These are phyloP conservation scores for Corinectria fuckeliana DNA, from an alignment of 2,329 filamentous ascomycete genomes.

Conservation along the genomic window DNA sequence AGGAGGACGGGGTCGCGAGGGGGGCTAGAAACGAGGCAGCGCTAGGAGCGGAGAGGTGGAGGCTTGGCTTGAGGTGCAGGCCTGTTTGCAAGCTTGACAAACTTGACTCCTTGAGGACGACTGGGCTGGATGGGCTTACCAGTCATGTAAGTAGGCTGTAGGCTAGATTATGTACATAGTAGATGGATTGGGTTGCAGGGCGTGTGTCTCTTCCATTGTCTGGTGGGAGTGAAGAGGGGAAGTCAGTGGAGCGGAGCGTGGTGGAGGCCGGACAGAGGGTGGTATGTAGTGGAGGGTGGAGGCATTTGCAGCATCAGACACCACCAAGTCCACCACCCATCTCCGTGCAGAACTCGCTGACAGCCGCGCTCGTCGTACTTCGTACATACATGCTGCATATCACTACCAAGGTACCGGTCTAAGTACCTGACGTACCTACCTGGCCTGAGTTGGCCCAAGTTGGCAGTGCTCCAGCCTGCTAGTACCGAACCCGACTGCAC, in stretches of 20 bases:
- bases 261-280: conserved; percentile 21
- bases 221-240: conserved; percentile 6
- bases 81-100: too few species aligned
- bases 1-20: conserved; percentile 6
- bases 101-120: conserved; percentile 3
- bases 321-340: conserved; percentile 2
- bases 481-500: conserved; percentile 7
- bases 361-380: not conserved
- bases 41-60: conserved; percentile 26
- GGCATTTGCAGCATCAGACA: conserved; percentile 16
- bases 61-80: conserved; percentile 1
- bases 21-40: conserved; percentile 30
- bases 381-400: too few species aligned
- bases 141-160: too few species aligned
- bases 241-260: conserved; percentile 5
- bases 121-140: conserved; percentile 1
- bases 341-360: not conserved
- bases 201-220: conserved; percentile 1
- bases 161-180: too few species aligned
- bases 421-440: not conserved
- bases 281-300: conserved; percentile 24
- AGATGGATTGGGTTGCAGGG: too few species aligned
- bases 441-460: too few species aligned
- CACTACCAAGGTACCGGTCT: not conserved
- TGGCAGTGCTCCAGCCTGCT: too few species aligned